Base-by-base conservation (phyloP, 2,329 filamentous ascomycete species). In the Nannizziopsis barbatae region DNA sequence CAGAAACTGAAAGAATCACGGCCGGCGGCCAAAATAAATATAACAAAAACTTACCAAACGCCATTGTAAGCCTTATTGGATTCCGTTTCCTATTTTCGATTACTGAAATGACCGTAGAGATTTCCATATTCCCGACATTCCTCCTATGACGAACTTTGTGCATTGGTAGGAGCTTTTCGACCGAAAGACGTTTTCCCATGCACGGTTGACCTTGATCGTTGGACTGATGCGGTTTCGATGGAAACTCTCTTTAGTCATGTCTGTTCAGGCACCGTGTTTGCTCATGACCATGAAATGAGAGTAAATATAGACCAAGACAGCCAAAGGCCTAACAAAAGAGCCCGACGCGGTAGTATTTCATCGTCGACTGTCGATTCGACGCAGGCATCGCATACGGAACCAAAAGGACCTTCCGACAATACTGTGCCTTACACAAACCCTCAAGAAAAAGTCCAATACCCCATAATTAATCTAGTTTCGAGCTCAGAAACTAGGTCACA, bases 101-200 rank as follows among this genome's bases (percentile, higher is more conserved):
- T 10, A 17, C 36, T 32, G 15, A 27, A 7, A 18, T 3, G 7
- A 7, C 27, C 6, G 31, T 39, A 68, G 69, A 72, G 69, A 15
- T 95, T 95, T 55, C 86, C 89, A 0, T 95, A 89, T 60, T 90
- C 90, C 0, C 77, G 90, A 1, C 90, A 96, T 63, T 93, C 90
- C 0, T 94, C 86, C 0, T 90, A 92, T 52, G 69, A 72, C 0
- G 90, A 95, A 61, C 74, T 94, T 2, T 83, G 86, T 53, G 67
- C 79, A 46, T 68, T 95, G 0, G 72, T 95, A 1, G 62, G 71
- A 2, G 71, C 73, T 0, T 84, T 95, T 56, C 75, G 69, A 22
- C 88, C 88, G 0, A 77, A 68, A 40, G 87, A 95, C 57, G 71
- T 95, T 1, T 84, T 83, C 70, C 87, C 89, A 0, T 95, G 88